Evolutionary conservation across 306 rosid genomes (phyloP), one percentile per base, ranked within the genome.

Genomic region (Chamaecrista fasciculata): DNA sequence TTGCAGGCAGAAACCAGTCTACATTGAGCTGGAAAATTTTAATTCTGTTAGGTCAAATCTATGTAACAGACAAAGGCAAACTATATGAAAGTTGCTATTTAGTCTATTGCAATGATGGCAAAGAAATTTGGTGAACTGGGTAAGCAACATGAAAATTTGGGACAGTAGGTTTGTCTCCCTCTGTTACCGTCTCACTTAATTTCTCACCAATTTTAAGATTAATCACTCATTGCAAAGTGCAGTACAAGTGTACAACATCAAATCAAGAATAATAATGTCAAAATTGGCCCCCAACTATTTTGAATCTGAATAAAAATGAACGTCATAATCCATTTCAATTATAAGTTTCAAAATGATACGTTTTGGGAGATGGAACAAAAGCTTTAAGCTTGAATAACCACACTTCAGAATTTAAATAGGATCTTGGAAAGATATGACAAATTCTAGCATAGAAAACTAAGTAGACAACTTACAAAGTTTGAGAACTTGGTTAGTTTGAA

Each of bases 1-100:
- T 97, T 1, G 87, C 79, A 43, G 98, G 97, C 10, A 58, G 86
- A 86, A 93, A 93, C 98, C 98, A 93, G 72, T 88, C 76, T 76
- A 72, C 84, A 79, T 77, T 83, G 31, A 93, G 98, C 98, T 93
- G 94, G 75, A 69, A 75, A 74, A 66, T 40, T 61, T 11, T 51
- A 34, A 58, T 60, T 40, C 50, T 52, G 31, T 56, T 56, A 68
- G 74, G 69, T 61, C 71, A 68, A 65, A 57, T 52, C 47, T 24
- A 62, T 59, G 77, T 24, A 48, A 39, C 36, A 58, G 73, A 23
- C 52, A 4, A 34, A 51, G 59, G 26, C 51, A 72, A 76, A 50
- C 56, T 4, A 56, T 36, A 51, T 16, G 44, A 49, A 21, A 61
- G 42, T 23, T 44, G 36, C 18, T 24, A 37, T 15, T 23, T 43